Conservation (phyloP, 805 yeast species). For the Saturnispora sekii region DNA sequence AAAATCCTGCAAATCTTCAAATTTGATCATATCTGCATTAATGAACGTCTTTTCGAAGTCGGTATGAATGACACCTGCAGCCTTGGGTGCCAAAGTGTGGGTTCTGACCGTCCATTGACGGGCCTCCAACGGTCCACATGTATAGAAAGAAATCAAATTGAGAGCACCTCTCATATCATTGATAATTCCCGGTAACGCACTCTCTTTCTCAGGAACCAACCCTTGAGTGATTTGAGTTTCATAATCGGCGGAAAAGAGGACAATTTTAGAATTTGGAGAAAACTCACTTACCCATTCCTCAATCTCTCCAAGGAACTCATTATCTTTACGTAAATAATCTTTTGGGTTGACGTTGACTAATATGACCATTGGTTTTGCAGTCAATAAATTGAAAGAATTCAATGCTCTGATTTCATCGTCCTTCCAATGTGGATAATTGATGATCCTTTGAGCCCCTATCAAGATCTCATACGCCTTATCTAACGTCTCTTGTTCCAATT, state of each 20-base stretch:
- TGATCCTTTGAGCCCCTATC: conserved; percentile 80
- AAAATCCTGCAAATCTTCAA: conserved; percentile 61
- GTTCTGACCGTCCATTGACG: conserved; percentile 96
- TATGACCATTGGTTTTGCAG: conserved; percentile 94
- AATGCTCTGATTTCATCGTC: conserved; percentile 85
- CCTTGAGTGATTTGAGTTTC: conserved; percentile 20
- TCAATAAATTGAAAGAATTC: conserved; percentile 76
- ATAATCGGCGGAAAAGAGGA: conserved; percentile 27
- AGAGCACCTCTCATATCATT: conserved; percentile 79
- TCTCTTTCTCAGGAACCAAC: conserved; percentile 24
- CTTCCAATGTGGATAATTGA: conserved; percentile 73
- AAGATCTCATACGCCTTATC: conserved; percentile 67
- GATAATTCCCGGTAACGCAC: conserved; percentile 82
- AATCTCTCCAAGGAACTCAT: conserved; percentile 73
- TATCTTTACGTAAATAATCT: conserved; percentile 81
- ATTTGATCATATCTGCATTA: conserved; percentile 87
- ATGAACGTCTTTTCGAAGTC: conserved; percentile 93
- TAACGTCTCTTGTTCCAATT: conserved; percentile 74
- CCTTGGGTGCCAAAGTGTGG: conserved; percentile 94
- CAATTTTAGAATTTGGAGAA: conserved; percentile 61
- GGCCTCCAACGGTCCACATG: conserved; percentile 93
- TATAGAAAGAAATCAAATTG: conserved; percentile 86
- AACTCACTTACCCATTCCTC: conserved; percentile 82
- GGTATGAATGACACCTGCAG: conserved; percentile 96
- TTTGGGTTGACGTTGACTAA: conserved; percentile 82